Base-by-base conservation (phyloP, 2,329 filamentous ascomycete species). In the Clonostachys chloroleuca region DNA sequence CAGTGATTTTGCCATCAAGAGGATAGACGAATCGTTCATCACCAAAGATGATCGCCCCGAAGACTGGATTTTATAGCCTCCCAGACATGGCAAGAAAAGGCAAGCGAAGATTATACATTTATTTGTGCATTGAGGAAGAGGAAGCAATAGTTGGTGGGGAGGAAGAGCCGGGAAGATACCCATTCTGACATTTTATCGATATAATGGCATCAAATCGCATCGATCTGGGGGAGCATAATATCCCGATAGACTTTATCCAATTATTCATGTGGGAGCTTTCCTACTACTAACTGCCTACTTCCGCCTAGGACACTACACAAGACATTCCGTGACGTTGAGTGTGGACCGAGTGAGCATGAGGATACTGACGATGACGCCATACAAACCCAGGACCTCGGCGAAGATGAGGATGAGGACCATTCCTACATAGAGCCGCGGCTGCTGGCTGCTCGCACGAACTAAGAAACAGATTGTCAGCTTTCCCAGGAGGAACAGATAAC, bases 21-120 rank as follows among this genome's bases (percentile, higher is more conserved):
- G 88, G 59, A 89, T 99, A 49, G 90, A 96, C 58, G 90, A 96
- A 70, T 92, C 94, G 1, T 97, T 99, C 62, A 81, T 97, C 48
- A 80, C 78, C 35, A 70, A 77, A 5, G 76, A 78, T 18, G 92
- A 96, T 58, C 80, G 92, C 62, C 72, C 73, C 52, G 81, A 84
- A 47, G 91, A 95, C 59, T 99, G 94, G 94, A 84, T 81, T 45
- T 66, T 87, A 51, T 87, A 67, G 68, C 16, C 47, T 47, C 48
- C 42, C 44, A 12, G 37, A 16, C n/a, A 42, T 13, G 14, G 13
- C 16, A 42, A 6, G 18, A 12, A 12, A 42, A 17, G 30, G 8
- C 24, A 30, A 30, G 24, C 24, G 24, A 30, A 30, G 1, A 30
- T 10, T 9, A 30, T 8, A 10, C 37, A 40, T 40, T 10, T 18